Evolutionary conservation across 495 filamentous ascomycete genomes (phyloP), one percentile per base, ranked within the genome.

Genomic region (Aspergillus conjunctus): DNA sequence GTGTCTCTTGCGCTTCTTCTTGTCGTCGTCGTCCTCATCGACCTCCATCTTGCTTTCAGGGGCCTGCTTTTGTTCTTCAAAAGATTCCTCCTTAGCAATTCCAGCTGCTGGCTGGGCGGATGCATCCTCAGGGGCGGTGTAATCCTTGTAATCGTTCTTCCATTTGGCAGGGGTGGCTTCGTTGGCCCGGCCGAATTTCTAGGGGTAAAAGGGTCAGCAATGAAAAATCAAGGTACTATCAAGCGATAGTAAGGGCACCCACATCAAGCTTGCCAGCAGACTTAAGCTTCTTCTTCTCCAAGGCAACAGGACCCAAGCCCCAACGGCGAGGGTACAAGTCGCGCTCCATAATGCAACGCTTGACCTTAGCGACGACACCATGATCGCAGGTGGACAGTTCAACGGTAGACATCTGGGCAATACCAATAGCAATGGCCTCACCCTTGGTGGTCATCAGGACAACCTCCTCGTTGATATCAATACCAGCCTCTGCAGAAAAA

Each of bases 221-320:
- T 3, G n/a, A 49, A n/a, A 64, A 26, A 37, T 53, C 3, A 33
- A 31, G 34, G 54, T 43, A 52, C 11, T 30, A 52, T 7, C 11
- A 5, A 37, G 3, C 50, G 7, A n/a, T 4, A 33, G 3, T 21
- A 7, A 32, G 44, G 41, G 34, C 17, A 77, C 86, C 77, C 69
- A 88, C 86, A 80, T 98, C 94, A 26, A 98, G 87, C 79, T 96
- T 93, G 72, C 94, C 94, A 63, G 88, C 88, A n/a, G 90, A 89
- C 84, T 97, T 98, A 79, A 98, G 86, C 85, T 97, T 95, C 87
- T 98, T 98, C 87, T 98, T 98, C 79, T 97, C 89, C 44, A 88
- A 67, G 30, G 94, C 93, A 57, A 91, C 85, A 43, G 93, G 93
- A 46, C 94, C 94, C 65, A 97, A 75, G 52, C 95, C 95, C 94